A percentile compares a stretch with the other conserved stretches of the same genome.
These are phyloP conservation scores for Xenosphaeropsis pyriputrescens DNA, from an alignment of 2,329 filamentous ascomycete species.

Conservation along the genomic window DNA sequence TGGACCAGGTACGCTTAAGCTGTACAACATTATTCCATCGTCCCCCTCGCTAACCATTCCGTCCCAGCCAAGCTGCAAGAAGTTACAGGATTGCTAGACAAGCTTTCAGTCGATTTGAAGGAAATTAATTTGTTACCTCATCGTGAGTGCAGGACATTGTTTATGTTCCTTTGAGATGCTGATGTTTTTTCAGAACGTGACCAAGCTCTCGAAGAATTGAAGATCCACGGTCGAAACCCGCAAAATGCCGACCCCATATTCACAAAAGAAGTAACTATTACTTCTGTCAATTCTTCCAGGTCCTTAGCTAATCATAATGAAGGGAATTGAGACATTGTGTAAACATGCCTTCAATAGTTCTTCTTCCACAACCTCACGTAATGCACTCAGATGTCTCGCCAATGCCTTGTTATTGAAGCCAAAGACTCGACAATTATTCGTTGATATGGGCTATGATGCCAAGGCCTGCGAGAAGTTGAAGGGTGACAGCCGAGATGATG, in stretches of 20 bases:
- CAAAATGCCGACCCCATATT: constrained; percentile 70
- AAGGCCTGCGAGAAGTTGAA: constrained; percentile 59
- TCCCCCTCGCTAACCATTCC: not conserved
- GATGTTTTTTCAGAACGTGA: constrained; percentile 38
- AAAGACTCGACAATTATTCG: constrained; percentile 55
- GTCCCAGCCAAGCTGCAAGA: constrained; percentile 49
- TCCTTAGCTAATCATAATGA: not conserved
- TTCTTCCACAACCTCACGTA: constrained; percentile 48
- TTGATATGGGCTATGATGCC: constrained; percentile 51
- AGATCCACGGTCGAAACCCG: constrained; percentile 62
- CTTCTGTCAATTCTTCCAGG: too few relatives aligned
- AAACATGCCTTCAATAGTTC: constrained; percentile 58
- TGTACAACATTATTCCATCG: too few relatives aligned
- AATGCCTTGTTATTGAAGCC: constrained; percentile 66
- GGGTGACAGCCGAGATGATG: constrained; percentile 64
- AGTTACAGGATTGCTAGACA: constrained; percentile 48
- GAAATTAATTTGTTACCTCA: constrained; percentile 40
- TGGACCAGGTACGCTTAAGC: constrained; percentile 1
- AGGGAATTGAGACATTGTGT: constrained; percentile 65
- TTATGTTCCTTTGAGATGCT: too few relatives aligned
- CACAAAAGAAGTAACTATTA: constrained; percentile 45
- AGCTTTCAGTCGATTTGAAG: constrained; percentile 46
- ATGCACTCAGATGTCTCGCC: constrained; percentile 69
- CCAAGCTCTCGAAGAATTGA: constrained; percentile 51
- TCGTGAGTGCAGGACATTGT: constrained; percentile 28